Evolutionary conservation across 805 yeast species (phyloP).

Genomic region (Candida nemodendra): DNA sequence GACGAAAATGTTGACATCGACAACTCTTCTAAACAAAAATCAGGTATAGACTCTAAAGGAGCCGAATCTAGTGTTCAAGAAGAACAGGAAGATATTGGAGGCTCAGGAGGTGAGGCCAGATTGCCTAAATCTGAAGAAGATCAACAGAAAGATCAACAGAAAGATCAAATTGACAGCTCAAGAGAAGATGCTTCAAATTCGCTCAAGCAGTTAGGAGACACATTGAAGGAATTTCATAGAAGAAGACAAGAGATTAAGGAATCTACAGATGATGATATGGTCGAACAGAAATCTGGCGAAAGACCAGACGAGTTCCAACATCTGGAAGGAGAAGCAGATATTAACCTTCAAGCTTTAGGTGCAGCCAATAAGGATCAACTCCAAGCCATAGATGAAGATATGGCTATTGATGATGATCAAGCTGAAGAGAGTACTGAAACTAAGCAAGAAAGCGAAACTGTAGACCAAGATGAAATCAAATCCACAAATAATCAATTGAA

Average conservation of each 20-base stretch:
- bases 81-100: slow-evolving; percentile 63
- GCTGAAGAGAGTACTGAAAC: slow-evolving; percentile 34
- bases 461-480: slow-evolving; percentile 29
- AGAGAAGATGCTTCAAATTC: slow-evolving; percentile 72
- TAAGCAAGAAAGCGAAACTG: slow-evolving; percentile 30
- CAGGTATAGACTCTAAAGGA: slow-evolving; percentile 36
- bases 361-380: slow-evolving; percentile 79
- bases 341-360: slow-evolving; percentile 90
- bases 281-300: slow-evolving; percentile 56
- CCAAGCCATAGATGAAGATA: slow-evolving; percentile 73
- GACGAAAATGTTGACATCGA: slow-evolving; percentile 35
- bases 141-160: slow-evolving; percentile 43
- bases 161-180: slow-evolving; percentile 52
- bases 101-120: slow-evolving; percentile 50
- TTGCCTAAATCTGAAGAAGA: slow-evolving; percentile 41
- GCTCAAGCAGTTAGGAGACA: slow-evolving; percentile 85
- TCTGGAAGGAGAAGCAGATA: slow-evolving; percentile 72
- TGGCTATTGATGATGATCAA: slow-evolving; percentile 75
- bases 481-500: slow-evolving; percentile 27
- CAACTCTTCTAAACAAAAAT: slow-evolving; percentile 33
- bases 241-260: slow-evolving; percentile 86
- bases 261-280: slow-evolving; percentile 52
- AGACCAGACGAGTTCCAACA: slow-evolving; percentile 87
- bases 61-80: slow-evolving; percentile 37
- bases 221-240: slow-evolving; percentile 86